phyloP scores from a whole-genome alignment of 495 filamentous ascomycete genomes.

The Amorphotheca resinae region DNA sequence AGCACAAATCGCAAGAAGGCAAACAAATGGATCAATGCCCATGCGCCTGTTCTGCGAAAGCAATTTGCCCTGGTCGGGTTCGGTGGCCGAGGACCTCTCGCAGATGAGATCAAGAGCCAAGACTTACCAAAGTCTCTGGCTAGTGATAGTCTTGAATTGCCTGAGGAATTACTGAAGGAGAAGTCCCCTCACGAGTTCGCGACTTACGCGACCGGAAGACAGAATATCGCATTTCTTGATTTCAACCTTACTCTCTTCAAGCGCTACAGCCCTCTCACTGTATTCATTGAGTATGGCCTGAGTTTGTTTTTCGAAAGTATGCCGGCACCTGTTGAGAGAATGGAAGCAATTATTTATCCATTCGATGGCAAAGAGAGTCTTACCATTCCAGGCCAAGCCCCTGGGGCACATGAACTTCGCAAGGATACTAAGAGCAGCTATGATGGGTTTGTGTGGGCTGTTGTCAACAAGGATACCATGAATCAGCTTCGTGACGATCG shows the following conservation, averaged over 20 bases:
- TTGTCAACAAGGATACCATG: constrained; percentile 94
- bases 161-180: constrained; percentile 60
- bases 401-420: constrained; percentile 40
- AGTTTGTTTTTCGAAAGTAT: constrained; percentile 71
- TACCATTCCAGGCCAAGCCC: constrained; percentile 43
- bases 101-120: constrained; percentile 31
- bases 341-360: constrained; percentile 64
- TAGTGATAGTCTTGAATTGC: constrained; percentile 19
- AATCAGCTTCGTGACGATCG: constrained; percentile 78
- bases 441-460: constrained; percentile 86
- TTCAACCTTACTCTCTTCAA: constrained; percentile 70
- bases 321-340: constrained; percentile 48
- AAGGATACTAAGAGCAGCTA: constrained; percentile 60
- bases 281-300: constrained; percentile 54
- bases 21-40: constrained; percentile 64
- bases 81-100: constrained; percentile 27
- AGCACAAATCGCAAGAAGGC: constrained; percentile 69
- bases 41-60: constrained; percentile 54
- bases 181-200: constrained; percentile 71
- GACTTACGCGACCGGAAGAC: constrained; percentile 85
- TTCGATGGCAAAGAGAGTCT: constrained; percentile 88
- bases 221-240: constrained; percentile 87
- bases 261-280: constrained; percentile 76
- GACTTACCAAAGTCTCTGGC: constrained; percentile 29
- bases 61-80: constrained; percentile 92